Evolutionary conservation across 768 basidiomycete genomes (phyloP), one percentile per base, ranked within the genome.

Genomic region (Amanita pallidorosea): DNA sequence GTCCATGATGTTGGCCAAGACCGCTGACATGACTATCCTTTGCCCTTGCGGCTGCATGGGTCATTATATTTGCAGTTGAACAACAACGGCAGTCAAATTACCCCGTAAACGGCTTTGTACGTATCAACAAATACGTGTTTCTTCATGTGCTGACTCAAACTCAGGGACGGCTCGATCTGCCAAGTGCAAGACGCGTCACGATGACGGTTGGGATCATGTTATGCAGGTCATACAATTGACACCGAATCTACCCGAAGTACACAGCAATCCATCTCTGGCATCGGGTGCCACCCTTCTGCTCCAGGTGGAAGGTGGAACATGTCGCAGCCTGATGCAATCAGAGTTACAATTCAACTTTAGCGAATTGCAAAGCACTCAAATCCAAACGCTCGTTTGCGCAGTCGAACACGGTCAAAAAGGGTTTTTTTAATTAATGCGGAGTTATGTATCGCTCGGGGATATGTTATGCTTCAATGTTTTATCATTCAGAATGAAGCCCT

Each of bases 31-130:
- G 36, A 49, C 60, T 36, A 51, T 61, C 35, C 49, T 56, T 35
- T 71, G 69, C 51, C 59, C 60, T 48, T 71, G 70, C 56, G 67
- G 70, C 13, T 70, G 68, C 50, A 64, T 64, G 65, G 64, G 60
- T 52, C 61, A 65, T n/a, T 66, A 65, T 54, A 55, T 56, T 27
- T 60, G 54, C 50, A 51, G 52, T 41, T 61, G 56, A 34, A 18
- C 43, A 18, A 8, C 5, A 29, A 17, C 2, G 27, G 43, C 18
- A 18, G 13, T 6, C 1, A 4, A 8, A 23, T 13, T 27, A 25
- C 25, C 41, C 12, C 3, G 23, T 43, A n/a, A 44, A 29, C 11
- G 15, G 29, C 25, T n/a, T 45, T 29, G 40, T 41, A 41, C 40
- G 40, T 41, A 22, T 18, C 12, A 41, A 38, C 20, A 9, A 4